These are phyloP conservation scores for Trichoderma gracile DNA, from an alignment of 2,329 filamentous ascomycete genomes.

Conservation along the genomic window DNA sequence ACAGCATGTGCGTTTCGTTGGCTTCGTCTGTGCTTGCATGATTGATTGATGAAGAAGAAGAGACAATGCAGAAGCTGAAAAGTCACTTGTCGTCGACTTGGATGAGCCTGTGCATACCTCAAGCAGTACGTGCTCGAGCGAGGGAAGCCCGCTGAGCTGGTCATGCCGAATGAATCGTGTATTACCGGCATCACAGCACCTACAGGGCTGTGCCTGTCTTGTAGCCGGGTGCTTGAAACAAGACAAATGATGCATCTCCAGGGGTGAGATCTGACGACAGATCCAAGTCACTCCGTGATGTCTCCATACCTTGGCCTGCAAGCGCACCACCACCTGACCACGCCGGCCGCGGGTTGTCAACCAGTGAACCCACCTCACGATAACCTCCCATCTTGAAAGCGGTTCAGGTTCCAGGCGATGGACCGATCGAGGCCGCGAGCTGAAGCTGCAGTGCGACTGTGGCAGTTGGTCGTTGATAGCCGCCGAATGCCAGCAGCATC, in stretches of 20 bases:
- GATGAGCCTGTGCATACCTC: background rate
- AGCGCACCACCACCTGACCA: background rate
- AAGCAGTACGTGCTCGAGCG: background rate
- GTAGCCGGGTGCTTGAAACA: slow-evolving; percentile 5
- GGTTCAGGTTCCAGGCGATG: background rate
- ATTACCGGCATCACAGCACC: background rate
- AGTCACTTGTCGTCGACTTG: background rate
- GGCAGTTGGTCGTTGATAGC: too few relatives aligned
- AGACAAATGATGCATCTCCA: background rate
- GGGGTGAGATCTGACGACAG: slow-evolving; percentile 17
- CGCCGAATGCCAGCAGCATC: too few relatives aligned
- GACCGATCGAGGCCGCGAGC: slow-evolving; percentile 16
- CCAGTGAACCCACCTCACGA: too few relatives aligned
- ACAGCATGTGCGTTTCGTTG: background rate
- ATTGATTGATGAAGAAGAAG: slow-evolving; percentile 1
- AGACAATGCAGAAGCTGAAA: background rate
- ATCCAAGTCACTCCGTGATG: slow-evolving; percentile 2
- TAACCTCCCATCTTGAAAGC: background rate
- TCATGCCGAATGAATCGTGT: background rate
- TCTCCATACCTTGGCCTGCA: background rate
- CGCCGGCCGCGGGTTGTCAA: background rate
- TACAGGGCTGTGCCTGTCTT: background rate
- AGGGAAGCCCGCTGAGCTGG: background rate
- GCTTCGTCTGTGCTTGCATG: background rate
- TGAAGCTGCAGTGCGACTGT: slow-evolving; percentile 20